Conservation (phyloP, 1,284 basidiomycete genomes). For the Sanghuangporus sanghuang region DNA sequence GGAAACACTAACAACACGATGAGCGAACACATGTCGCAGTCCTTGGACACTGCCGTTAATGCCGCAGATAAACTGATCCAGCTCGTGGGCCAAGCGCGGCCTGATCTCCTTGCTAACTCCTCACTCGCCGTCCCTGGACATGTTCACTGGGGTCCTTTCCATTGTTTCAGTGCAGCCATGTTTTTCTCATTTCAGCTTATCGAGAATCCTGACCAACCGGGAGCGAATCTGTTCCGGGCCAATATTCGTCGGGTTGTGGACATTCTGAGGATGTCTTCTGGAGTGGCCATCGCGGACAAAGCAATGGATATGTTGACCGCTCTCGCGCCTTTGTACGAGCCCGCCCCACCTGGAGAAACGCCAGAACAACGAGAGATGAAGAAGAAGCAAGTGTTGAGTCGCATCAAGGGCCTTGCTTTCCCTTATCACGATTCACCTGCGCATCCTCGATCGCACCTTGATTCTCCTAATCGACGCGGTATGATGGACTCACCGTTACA, state of each 20-base stretch:
- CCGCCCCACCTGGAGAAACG: constrained; percentile 31
- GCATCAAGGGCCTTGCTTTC: constrained; percentile 70
- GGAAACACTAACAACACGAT: constrained; percentile 20
- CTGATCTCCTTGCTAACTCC: constrained; percentile 64
- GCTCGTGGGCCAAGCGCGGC: constrained; percentile 63
- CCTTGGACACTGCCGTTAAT: constrained; percentile 64
- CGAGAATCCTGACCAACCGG: constrained; percentile 70
- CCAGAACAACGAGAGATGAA: constrained; percentile 51
- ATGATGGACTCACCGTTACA: constrained; percentile 4
- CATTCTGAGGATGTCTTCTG: constrained; percentile 58
- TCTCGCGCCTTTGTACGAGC: constrained; percentile 63
- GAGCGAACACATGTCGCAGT: constrained; percentile 47
- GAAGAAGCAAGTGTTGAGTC: constrained; percentile 52
- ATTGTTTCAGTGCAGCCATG: constrained; percentile 79
- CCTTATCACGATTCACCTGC: constrained; percentile 57
- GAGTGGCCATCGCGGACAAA: constrained; percentile 65
- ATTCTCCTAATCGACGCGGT: constrained; percentile 14
- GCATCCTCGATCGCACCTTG: constrained; percentile 27
- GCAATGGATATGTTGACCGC: constrained; percentile 62
- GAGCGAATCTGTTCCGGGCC: constrained; percentile 63
- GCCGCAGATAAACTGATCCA: constrained; percentile 73
- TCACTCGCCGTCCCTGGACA: constrained; percentile 71
- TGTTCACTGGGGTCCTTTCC: constrained; percentile 77
- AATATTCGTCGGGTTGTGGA: constrained; percentile 65
- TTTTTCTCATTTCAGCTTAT: constrained; percentile 84